Evolutionary conservation across 2,329 filamentous ascomycete genomes (phyloP).

Genomic region (Aspergillus candidus): DNA sequence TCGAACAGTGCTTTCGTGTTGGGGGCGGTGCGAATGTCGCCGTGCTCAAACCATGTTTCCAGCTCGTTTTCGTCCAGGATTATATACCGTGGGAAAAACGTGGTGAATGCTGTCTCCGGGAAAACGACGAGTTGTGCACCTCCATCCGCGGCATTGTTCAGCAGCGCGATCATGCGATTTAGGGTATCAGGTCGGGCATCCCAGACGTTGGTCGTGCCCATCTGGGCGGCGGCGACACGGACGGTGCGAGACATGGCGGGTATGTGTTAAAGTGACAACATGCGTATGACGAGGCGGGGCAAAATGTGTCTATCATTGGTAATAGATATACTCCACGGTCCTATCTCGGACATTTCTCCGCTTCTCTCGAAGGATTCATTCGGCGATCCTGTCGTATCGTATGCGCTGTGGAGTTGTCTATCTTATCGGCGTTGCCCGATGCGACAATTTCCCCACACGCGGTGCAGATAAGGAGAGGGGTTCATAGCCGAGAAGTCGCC

Average conservation of each 20-base stretch:
- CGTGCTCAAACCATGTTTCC: slow-evolving; percentile 48
- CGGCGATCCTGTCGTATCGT: not conserved
- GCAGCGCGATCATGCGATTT: slow-evolving; percentile 46
- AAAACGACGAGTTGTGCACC: slow-evolving; percentile 48
- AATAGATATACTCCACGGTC: not conserved
- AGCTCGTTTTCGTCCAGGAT: slow-evolving; percentile 42
- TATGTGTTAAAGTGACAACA: no score
- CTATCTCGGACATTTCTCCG: slow-evolving; percentile 7
- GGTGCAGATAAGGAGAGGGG: no score
- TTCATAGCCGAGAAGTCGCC: not conserved
- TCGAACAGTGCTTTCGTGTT: slow-evolving; percentile 47
- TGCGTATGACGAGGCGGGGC: slow-evolving; percentile 1
- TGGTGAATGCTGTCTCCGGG: slow-evolving; percentile 51
- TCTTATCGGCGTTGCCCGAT: slow-evolving; percentile 9
- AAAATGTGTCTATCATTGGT: not conserved
- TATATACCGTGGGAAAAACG: slow-evolving; percentile 52
- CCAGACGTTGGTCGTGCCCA: slow-evolving; percentile 44
- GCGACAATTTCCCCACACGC: not conserved
- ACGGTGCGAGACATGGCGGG: slow-evolving; percentile 35
- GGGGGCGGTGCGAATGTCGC: slow-evolving; percentile 36
- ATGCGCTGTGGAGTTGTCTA: not conserved
- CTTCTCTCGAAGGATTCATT: no score
- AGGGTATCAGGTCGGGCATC: slow-evolving; percentile 41
- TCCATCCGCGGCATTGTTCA: slow-evolving; percentile 41
- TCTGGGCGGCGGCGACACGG: slow-evolving; percentile 50